Evolutionary conservation across 1,139 yeast species (phyloP), one percentile per base, ranked within the genome.

Genomic region (Hyphopichia fennica): DNA sequence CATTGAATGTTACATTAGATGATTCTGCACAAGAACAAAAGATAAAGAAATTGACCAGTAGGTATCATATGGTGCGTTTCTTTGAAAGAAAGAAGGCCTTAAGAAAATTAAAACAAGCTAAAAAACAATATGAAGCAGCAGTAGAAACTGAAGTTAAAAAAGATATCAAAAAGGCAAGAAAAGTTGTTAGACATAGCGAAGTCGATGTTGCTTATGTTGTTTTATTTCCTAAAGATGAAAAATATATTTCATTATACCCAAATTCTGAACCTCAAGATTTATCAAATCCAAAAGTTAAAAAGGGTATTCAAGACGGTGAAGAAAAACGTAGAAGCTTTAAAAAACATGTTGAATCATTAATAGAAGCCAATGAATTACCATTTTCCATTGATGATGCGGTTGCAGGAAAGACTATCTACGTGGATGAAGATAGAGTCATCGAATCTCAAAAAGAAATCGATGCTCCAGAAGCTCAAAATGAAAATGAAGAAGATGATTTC

Each of bases 41-140:
- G 51, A 79, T 82, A 7, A 79, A 77, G 52, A 77, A 79, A 43
- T 67, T 77, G 37, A 81, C 89, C n/a, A 78, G 83, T 52, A 87
- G 84, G 63, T 93, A 95, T 62, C 97, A 89, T 58, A 91, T 90
- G 95, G 93, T 93, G 38, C 76, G 95, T 50, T 93, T 95, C 58
- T 88, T 93, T 49, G 99, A 93, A 62, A 79, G 78, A 54, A 89
- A 91, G 67, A 95, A 93, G 75, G 96, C 98, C 1, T 56, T 79
- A 27, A 75, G 97, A 55, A 79, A 74, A 48, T 79, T 89, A 54
- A 85, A 84, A 49, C 83, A 83, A 50, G 81, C 84, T 1, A 68
- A 69, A 46, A 84, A 80, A 44, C 68, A 67, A 20, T 58, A 72
- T 39, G 75, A 67, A 25, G 71, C 65, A 30, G 65, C 73, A 14